Evolutionary conservation across 2,329 filamentous ascomycete species (phyloP).

Genomic region (Colletotrichum lindemuthianum): DNA sequence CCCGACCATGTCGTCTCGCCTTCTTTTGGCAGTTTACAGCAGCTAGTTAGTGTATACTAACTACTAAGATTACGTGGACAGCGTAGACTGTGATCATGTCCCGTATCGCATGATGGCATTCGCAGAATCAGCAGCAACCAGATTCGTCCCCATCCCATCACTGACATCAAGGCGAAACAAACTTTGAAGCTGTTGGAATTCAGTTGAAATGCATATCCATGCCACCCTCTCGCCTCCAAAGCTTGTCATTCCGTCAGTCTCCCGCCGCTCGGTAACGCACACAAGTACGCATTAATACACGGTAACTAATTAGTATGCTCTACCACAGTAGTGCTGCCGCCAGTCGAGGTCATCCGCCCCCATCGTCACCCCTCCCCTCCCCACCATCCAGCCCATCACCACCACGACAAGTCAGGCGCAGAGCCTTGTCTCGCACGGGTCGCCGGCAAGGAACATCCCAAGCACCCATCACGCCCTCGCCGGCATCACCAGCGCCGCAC

Average conservation of each 20-base stretch:
- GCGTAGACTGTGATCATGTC: not conserved
- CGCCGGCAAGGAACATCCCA: slow-evolving; percentile 24
- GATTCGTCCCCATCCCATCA: slow-evolving; percentile 5
- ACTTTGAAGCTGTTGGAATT: not conserved
- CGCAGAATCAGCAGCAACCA: not conserved
- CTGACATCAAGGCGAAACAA: slow-evolving; percentile 11
- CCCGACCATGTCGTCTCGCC: too few relatives aligned
- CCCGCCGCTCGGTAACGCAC: too few relatives aligned
- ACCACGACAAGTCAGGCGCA: slow-evolving; percentile 22
- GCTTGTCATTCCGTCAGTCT: not conserved
- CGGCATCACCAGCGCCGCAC: slow-evolving; percentile 3
- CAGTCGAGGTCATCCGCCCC: slow-evolving; percentile 10
- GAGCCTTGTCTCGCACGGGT: slow-evolving; percentile 22
- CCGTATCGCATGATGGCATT: slow-evolving; percentile 4
- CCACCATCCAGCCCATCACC: not conserved
- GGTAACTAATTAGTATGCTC: too few relatives aligned
- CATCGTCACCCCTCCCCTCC: not conserved
- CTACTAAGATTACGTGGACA: too few relatives aligned
- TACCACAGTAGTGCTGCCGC: too few relatives aligned
- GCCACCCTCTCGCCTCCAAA: too few relatives aligned
- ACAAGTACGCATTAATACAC: too few relatives aligned
- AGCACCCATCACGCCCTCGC: slow-evolving; percentile 27
- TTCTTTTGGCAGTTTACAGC: too few relatives aligned
- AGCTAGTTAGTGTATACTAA: too few relatives aligned
- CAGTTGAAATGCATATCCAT: too few relatives aligned